Base-by-base conservation (phyloP, 495 filamentous ascomycete genomes). In the Ramalina intermedia region DNA sequence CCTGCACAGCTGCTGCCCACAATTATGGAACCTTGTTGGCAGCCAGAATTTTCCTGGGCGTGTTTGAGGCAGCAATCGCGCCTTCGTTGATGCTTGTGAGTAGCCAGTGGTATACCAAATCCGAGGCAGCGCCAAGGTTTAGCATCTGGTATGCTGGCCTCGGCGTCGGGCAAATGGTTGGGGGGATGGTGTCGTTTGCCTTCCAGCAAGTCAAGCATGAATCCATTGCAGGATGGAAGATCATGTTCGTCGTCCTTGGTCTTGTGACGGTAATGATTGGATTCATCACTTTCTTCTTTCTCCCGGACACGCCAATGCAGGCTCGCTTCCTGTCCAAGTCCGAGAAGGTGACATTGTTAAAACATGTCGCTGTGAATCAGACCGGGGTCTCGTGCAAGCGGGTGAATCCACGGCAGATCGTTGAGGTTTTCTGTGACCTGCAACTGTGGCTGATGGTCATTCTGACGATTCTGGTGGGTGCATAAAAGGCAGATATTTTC, bases 61-160 rank as follows among this genome's bases (percentile, higher is more conserved):
- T 81, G 41, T 77, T 82, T 52, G 81, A 82, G 65, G 75, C 79
- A 16, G 72, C 74, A 24, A 75, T 82, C 47, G 71, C 70, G 40
- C 80, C 80, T 13, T 72, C 68, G 2, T 60, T 82, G 36, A 75
- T 74, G 29, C 57, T 70, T 24, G 62, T 64, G 45, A 69, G 61
- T 17, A 68, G 66, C 49, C 66, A 62, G 62, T 85, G 78, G 78
- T 85, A 84, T 51, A 75, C 76, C 0, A 69, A 75, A 11, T 66
- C 69, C 1, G 80, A 84, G 56, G 73, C 80, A 50, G 74, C 78
- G 0, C 63, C 76, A 2, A 66, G 81, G 13, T 79, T 81, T 18
- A 73, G 72, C 4, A 66, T 78, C 13, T 85, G 81, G 81, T 85
- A 81, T 57, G 70, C 69, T 20, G 80, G 78, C 5, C 69, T 81